Base-by-base conservation (phyloP, 2,329 filamentous ascomycete genomes). In the Furcasterigmium furcatum region DNA sequence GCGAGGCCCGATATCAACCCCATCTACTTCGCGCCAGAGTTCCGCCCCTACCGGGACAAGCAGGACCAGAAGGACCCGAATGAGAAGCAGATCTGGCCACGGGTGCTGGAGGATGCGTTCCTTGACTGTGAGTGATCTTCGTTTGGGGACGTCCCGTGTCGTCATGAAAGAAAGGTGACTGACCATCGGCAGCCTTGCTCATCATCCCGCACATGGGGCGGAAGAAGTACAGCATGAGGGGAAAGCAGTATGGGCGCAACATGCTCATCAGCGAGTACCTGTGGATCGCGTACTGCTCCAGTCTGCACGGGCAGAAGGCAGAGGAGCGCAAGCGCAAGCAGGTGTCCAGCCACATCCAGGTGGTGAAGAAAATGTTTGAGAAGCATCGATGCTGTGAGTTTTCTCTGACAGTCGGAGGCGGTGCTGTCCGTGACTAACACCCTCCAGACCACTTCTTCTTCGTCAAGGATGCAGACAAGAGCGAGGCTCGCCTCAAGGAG, bases 201-300 rank as follows among this genome's bases (percentile, higher is more conserved):
- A 68, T 84, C 41, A 83, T 87, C 60, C 82, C 83, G 38, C 74
- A 77, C 53, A 84, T 87, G 75, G 81, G 81, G 25, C 73, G 82
- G 42, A 76, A 79, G 56, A 87, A 87, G 66, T 84, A 82, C 58
- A 81, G 77, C 47, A 82, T 83, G 66, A 75, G 77, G 51, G 76
- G 79, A 29, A 79, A 82, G 58, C 77, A 79, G 32, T 80, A 83
- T 54, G 83, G 84, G 5, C 79, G 84, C 41, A 87, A 87, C 64
- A 84, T 85, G 76, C 72, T 87, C 46, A 85, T 87, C 56, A 79
- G 76, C 56, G 80, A 84, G 62, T 87, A 86, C 62, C 74, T 87
- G 38, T 85, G 75, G 75, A 73, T 78, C 48, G 70, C 73, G 9
- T 72, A 73, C 54, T 68, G 67, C 58, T 62, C 64, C 25, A 61